Evolutionary conservation across 2,329 filamentous ascomycete species (phyloP), one percentile per base, ranked within the genome.

Genomic region (Penicillium sp.): DNA sequence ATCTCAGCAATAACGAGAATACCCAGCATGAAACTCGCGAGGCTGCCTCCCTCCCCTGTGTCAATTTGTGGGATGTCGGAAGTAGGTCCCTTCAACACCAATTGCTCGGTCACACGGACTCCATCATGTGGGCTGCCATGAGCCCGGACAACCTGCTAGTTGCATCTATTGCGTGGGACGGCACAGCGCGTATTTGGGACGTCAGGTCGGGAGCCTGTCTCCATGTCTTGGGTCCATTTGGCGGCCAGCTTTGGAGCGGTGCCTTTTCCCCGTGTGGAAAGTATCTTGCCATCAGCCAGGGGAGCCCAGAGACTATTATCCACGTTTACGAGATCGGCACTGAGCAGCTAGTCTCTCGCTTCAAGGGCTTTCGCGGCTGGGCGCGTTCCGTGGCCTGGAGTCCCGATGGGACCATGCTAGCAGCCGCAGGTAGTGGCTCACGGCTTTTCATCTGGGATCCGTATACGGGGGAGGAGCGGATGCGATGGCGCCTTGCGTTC

Each of bases 191-290:
- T 40, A 5, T 61, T 47, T 61, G 59, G 57, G 43, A 61, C 47
- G 38, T 38, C 18, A 46, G 16, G 21, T 56, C 56, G 6, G 59
- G 59, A 20, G 11, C 1, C 43, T 55, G 57, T 26, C 45, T 59
- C 3, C 59, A 59, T 24, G 21, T 57, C 38, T 40, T 59, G 30
- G 47, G 45, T 5, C 40, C 51, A 11, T 33, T 51, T 23, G 53
- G 35, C 6, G 57, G 53, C 30, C 51, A 56, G 23, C 47, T 57
- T 40, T 52, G 46, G 45, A 18, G 30, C 23, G 56, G 54, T 9
- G 54, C 46, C 53, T 61, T 61, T 43, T 59, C 59, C 21, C 57
- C 52, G n/a, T 47, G 56, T 42, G 11, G 35, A 18, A 60, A 48
- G 16, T 52, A 55, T 43, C 55, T 55, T 24, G 58, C 52, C 9